Evolutionary conservation across 768 basidiomycete species (phyloP).

Genomic region (Mycena rosella): DNA sequence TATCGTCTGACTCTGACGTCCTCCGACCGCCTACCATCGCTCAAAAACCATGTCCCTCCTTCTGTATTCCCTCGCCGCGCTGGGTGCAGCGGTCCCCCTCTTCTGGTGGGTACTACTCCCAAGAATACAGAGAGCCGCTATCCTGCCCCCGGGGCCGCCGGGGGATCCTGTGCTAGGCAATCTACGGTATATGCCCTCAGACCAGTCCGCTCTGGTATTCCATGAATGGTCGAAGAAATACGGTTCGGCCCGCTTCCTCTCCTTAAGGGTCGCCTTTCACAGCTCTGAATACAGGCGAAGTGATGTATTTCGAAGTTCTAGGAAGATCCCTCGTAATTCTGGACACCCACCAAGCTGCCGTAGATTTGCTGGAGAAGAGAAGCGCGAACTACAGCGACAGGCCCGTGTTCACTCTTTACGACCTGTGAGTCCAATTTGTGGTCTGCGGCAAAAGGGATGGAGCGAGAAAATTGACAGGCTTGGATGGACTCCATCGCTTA

Average conservation of each 20-base stretch:
- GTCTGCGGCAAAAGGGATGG: not conserved
- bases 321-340: constrained; percentile 39
- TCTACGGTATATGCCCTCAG: too few species aligned
- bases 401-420: constrained; percentile 29
- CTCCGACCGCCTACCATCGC: too few species aligned
- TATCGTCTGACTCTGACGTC: too few species aligned
- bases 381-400: constrained; percentile 42
- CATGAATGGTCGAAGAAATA: constrained; percentile 1
- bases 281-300: not conserved
- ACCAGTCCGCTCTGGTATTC: not conserved
- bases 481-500: constrained; percentile 28
- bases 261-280: not conserved
- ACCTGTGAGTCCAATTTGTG: constrained; percentile 30
- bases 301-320: constrained; percentile 31
- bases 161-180: too few species aligned
- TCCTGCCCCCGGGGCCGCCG: too few species aligned
- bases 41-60: too few species aligned
- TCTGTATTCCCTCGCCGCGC: too few species aligned
- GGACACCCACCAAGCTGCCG: constrained; percentile 36
- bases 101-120: too few species aligned
- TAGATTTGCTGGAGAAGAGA: constrained; percentile 47
- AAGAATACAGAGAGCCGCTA: too few species aligned
- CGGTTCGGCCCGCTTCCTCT: not conserved
- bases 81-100: too few species aligned
- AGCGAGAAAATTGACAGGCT: constrained; percentile 27